Conservation (phyloP, 208 protist genomes). For the Trypanosoma caninum region DNA sequence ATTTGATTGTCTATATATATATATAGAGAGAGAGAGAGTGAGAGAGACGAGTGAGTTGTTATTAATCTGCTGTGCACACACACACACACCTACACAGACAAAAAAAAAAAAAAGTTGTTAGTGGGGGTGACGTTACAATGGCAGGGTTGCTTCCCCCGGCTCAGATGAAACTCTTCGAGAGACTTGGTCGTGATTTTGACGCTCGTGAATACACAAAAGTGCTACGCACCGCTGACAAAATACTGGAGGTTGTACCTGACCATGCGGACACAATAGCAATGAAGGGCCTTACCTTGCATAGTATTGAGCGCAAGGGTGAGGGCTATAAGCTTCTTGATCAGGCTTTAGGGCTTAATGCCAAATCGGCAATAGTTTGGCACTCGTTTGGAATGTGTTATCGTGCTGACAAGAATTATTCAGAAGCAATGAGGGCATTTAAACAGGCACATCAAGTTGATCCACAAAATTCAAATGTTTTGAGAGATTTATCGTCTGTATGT, state of each 20-base stretch:
- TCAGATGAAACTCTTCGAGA: constrained; percentile 75
- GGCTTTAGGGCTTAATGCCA: constrained; percentile 48
- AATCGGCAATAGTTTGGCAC: constrained; percentile 92
- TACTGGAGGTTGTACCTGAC: constrained; percentile 59
- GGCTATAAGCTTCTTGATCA: constrained; percentile 52
- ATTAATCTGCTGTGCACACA: too few relatives aligned
- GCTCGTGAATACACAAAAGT: constrained; percentile 77
- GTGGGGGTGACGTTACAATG: constrained; percentile 5
- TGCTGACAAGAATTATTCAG: constrained; percentile 84
- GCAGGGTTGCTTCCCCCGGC: constrained; percentile 25
- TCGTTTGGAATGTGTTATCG: constrained; percentile 92
- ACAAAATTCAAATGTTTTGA: constrained; percentile 85
- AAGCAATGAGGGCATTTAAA: constrained; percentile 93
- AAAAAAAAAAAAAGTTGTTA: neutral
- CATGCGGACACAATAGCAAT: constrained; percentile 83
- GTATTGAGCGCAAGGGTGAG: constrained; percentile 71
- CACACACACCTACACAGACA: too few relatives aligned
- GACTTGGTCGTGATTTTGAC: constrained; percentile 76
- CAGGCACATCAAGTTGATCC: constrained; percentile 62
- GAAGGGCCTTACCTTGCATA: constrained; percentile 73
- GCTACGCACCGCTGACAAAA: constrained; percentile 64
- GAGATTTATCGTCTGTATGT: constrained; percentile 87
- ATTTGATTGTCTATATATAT: too few relatives aligned
- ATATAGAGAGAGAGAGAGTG: too few relatives aligned
- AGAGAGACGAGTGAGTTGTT: too few relatives aligned